Base-by-base conservation (phyloP, 805 yeast genomes). In the Saccharomycopsis microspora region DNA sequence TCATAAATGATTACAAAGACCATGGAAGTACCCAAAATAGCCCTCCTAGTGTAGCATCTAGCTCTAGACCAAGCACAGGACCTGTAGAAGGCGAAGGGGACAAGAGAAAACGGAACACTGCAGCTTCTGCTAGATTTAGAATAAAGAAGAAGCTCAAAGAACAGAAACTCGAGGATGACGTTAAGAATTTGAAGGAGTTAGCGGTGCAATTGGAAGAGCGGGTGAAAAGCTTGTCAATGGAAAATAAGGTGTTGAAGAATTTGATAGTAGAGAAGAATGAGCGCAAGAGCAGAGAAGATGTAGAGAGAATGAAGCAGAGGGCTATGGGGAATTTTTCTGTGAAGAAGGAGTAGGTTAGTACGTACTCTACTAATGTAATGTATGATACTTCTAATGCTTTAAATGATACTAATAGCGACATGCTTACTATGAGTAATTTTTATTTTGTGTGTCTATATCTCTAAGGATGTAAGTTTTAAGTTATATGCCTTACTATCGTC, bases 121-220 rank as follows among this genome's bases (percentile, higher is more conserved):
- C 78, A 4, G 86, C 86, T 0, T 71, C 78, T 41, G 85, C 85
- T 0, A 63, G 83, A 45, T 80, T 80, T 61, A 63, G 85, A 54
- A 66, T 75, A 41, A 80, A 79, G 62, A 78, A 78, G 68, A 78
- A 78, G 58, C 57, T 71, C 52, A 76, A 69, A 58, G 82, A 78
- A 55, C 72, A 70, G 55, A 76, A 76, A 57, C 72, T 80, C 79
- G 80, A 76, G 54, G 64, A 63, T 41, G 69, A 64, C 41, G 67
- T 76, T 19, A 58, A 57, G 39, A 60, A 62, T 35, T 65, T 78
- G 41, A 67, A 66, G 42, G 76, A 72, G 34, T 60, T 64, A 51
- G 71, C 78, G n/a, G 59, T 63, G 27, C 55, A 56, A 5, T 71
- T 71, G 49, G 78, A 76, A 51, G 51, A 60, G 11, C 68, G 71